Conservation (phyloP, 108 stramenopile species). For the Stephanodiscus triporus region DNA sequence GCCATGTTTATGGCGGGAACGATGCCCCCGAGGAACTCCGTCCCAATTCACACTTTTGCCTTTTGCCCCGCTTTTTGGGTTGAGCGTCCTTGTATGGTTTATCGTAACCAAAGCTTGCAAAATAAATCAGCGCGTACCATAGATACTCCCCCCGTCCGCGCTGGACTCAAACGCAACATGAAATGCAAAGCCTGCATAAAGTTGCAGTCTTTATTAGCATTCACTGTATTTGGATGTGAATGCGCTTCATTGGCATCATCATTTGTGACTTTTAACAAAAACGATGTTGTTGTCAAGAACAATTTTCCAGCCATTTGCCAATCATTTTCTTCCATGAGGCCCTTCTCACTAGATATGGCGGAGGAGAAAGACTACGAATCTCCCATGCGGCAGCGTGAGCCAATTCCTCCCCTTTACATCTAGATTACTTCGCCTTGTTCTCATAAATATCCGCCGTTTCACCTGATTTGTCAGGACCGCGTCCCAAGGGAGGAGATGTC, state of each 20-base stretch:
- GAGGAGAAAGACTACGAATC: slow-evolving; percentile 43
- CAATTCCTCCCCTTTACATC: not conserved
- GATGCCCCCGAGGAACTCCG: too few relatives aligned
- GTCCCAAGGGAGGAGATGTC: slow-evolving; percentile 52
- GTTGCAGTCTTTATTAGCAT: not conserved
- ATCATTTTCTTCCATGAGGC: slow-evolving; percentile 1
- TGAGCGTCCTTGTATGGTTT: too few relatives aligned
- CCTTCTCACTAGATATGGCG: not conserved
- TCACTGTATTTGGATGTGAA: not conserved
- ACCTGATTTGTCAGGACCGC: slow-evolving; percentile 12
- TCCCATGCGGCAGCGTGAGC: slow-evolving; percentile 42
- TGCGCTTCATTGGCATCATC: not conserved
- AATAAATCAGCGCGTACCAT: too few relatives aligned
- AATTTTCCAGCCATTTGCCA: not conserved
- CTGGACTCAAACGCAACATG: not conserved
- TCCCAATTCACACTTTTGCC: too few relatives aligned
- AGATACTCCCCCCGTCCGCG: too few relatives aligned
- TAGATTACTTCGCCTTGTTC: not conserved
- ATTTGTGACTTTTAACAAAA: not conserved
- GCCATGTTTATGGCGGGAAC: too few relatives aligned
- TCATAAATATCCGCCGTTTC: not conserved
- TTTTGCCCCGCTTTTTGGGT: too few relatives aligned
- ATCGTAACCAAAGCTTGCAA: too few relatives aligned
- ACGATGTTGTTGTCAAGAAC: not conserved
- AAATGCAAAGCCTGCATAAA: not conserved